Percentiles rank a stretch among this genome's conserved stretches.
These are phyloP conservation scores for Saccharomycopsis sp. DNA, from an alignment of 805 yeast genomes.

Conservation along the genomic window DNA sequence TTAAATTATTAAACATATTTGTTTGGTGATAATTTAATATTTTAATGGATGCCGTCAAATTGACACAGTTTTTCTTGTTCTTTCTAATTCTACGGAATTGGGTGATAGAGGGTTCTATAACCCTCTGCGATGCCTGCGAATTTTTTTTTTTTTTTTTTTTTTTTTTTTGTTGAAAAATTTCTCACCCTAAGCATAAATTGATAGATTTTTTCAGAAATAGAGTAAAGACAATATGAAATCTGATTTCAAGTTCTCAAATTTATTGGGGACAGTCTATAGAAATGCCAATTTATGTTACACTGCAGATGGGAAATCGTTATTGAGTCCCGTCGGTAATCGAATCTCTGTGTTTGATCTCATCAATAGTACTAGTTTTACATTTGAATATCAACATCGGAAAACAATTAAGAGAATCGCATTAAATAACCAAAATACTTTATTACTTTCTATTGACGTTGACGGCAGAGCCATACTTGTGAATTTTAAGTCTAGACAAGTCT, in stretches of 20 bases:
- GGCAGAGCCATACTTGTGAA: conserved; percentile 93
- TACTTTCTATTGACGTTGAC: conserved; percentile 79
- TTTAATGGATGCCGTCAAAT: too few species aligned
- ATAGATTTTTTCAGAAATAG: too few species aligned
- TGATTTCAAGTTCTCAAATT: conserved; percentile 81
- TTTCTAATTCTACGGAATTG: too few species aligned
- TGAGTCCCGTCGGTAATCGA: conserved; percentile 93
- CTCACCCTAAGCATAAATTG: too few species aligned
- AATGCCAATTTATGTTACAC: conserved; percentile 87
- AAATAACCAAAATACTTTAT: conserved; percentile 71
- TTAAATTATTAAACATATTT: conserved; percentile 17
- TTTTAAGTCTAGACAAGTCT: conserved; percentile 70
- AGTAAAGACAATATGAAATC: conserved; percentile 58
- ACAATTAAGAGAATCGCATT: conserved; percentile 74
- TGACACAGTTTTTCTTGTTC: too few species aligned
- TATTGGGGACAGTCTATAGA: conserved; percentile 89
- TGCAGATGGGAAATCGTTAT: conserved; percentile 72
- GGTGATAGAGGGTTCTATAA: too few species aligned
- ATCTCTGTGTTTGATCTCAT: conserved; percentile 82
- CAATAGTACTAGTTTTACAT: conserved; percentile 80
- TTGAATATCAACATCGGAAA: conserved; percentile 87
- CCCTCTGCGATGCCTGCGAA: too few species aligned
- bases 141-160: too few species aligned
- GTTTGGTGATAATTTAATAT: too few species aligned
- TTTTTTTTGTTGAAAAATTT: too few species aligned